These are phyloP conservation scores for Tremellales sp. DNA, from an alignment of 1,284 basidiomycete species.

Conservation along the genomic window DNA sequence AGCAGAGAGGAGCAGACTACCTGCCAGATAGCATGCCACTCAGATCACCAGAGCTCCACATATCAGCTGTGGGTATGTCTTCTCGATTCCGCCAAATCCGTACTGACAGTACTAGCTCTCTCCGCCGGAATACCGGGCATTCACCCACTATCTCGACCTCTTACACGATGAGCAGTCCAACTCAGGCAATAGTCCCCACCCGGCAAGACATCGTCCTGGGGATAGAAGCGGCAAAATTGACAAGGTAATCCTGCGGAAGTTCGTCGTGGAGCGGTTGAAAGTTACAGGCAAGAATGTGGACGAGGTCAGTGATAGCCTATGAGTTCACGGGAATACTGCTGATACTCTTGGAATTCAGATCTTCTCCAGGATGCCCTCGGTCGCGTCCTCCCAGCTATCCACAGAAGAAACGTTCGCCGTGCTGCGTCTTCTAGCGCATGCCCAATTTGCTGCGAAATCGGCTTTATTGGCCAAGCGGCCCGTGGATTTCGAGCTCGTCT, in stretches of 20 bases:
- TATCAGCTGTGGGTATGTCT: constrained; percentile 1
- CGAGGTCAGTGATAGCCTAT: constrained; percentile 14
- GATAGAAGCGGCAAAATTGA: constrained; percentile 16
- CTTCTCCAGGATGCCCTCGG: constrained; percentile 5
- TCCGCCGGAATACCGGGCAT: constrained; percentile 17
- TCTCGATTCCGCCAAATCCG: background rate
- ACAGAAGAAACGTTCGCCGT: constrained; percentile 19
- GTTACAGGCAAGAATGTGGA: constrained; percentile 10
- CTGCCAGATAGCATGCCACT: background rate
- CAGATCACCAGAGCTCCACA: background rate
- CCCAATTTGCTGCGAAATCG: background rate
- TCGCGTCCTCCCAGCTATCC: constrained; percentile 5
- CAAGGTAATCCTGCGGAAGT: constrained; percentile 10
- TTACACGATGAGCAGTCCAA: constrained; percentile 12
- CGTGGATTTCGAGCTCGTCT: constrained; percentile 15
- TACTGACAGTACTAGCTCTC: constrained; percentile 13
- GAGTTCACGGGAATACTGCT: constrained; percentile 1
- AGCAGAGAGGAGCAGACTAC: too few species aligned
- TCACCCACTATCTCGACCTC: constrained; percentile 21
- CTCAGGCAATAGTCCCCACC: background rate
- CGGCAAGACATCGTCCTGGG: constrained; percentile 4
- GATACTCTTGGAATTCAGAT: constrained; percentile 3
- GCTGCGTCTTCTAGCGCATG: constrained; percentile 16
- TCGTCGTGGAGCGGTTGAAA: constrained; percentile 10
- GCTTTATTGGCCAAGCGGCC: constrained; percentile 1